Percentiles rank a stretch among this genome's conserved stretches.
phyloP scores from a whole-genome alignment of 495 filamentous ascomycete genomes.

The Neurospora discreta region DNA sequence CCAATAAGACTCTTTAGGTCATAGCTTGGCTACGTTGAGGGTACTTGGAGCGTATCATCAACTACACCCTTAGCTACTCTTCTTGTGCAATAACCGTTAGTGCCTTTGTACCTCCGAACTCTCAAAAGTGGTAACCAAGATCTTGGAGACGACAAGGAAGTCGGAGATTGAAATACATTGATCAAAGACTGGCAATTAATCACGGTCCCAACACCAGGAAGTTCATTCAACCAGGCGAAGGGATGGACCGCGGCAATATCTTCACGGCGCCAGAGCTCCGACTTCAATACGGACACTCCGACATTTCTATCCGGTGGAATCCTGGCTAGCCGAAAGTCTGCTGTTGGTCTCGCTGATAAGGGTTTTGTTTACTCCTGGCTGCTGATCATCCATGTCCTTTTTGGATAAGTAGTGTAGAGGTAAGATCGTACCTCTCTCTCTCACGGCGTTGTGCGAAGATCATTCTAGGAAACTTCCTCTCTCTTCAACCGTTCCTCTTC shows the following conservation, averaged over 20 bases:
- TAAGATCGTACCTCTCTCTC: neutral
- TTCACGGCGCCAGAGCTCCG: neutral
- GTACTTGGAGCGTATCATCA: neutral
- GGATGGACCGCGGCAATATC: neutral
- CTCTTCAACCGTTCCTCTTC: neutral
- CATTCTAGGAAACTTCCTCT: neutral
- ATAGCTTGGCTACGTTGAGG: neutral
- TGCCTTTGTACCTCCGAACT: neutral
- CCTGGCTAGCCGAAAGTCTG: neutral
- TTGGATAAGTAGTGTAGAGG: neutral
- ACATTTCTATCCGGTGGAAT: neutral
- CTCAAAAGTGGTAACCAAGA: too few species aligned
- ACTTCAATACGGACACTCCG: neutral
- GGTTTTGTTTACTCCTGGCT: neutral
- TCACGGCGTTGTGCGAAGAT: neutral
- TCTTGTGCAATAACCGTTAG: neutral
- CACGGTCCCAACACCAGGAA: neutral
- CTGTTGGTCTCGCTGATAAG: neutral
- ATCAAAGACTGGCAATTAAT: neutral
- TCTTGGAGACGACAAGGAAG: neutral
- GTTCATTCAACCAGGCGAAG: neutral
- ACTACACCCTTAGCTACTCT: neutral
- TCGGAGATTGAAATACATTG: neutral
- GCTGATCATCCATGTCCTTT: neutral
- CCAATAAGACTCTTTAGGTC: neutral